These are phyloP conservation scores for Gaeumannomyces tritici DNA, from an alignment of 2,329 filamentous ascomycete species.

Conservation along the genomic window DNA sequence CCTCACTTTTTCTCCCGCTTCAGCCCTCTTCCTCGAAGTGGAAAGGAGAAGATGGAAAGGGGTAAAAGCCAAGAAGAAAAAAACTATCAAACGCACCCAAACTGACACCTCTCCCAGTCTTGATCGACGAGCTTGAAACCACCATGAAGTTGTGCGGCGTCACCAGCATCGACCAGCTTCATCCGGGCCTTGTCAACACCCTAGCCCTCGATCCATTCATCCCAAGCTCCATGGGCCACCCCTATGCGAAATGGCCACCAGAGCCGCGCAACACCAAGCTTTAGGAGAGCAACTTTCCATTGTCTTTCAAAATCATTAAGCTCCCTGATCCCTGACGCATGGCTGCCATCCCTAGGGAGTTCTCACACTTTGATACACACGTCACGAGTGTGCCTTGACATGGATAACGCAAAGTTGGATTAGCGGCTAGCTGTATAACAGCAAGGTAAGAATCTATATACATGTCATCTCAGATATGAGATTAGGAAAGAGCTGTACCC, in stretches of 20 bases:
- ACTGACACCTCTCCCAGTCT: conserved; percentile 28
- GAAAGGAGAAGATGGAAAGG: no score
- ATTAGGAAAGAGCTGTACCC: not conserved
- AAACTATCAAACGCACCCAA: no score
- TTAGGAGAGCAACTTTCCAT: conserved; percentile 5
- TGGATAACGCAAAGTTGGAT: no score
- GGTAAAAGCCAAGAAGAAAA: no score
- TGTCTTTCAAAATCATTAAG: no score
- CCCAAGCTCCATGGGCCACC: conserved; percentile 28
- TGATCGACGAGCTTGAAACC: conserved; percentile 53
- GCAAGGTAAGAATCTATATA: not conserved
- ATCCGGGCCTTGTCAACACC: conserved; percentile 52
- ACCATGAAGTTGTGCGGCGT: conserved; percentile 59
- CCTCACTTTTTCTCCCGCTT: no score
- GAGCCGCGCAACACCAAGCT: conserved; percentile 16
- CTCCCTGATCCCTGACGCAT: no score
- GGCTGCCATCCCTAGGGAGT: no score
- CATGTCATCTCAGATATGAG: not conserved
- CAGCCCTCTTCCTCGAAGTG: no score
- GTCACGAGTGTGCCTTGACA: no score
- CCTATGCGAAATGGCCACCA: conserved; percentile 31
- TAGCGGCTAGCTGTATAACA: no score
- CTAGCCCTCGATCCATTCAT: conserved; percentile 37
- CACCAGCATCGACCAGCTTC: conserved; percentile 48
- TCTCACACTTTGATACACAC: no score